Base-by-base conservation (phyloP, 2,329 filamentous ascomycete species). In the Dactylellina cionopaga region DNA sequence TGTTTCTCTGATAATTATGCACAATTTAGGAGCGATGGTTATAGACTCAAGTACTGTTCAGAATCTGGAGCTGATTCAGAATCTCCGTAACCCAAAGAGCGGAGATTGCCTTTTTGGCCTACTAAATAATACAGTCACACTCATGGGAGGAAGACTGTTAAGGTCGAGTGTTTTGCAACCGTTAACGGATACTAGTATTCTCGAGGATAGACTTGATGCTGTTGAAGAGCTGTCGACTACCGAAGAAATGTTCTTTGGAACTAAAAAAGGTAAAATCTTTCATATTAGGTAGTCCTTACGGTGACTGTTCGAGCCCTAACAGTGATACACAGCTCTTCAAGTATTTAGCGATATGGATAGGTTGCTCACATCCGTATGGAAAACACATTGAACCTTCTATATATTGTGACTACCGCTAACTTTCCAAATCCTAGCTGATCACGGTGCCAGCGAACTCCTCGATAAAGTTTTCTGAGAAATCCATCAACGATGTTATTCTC, bases 21-120 rank as follows among this genome's bases (percentile, higher is more conserved):
- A 33, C 44, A 24, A n/a, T 13, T 19, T 96, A 78, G 91, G 94
- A 22, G 91, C 92, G 0, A 96, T 98, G 93, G 92, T 96, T 86
- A 96, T 98, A 76, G 94, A 97, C 77, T 85, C 95, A 1, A 90
- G 92, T 0, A 96, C 93, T 0, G 92, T 97, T 25, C 86, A 89
- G 35, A 92, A 92, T 0, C 83, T 99, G 2, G 95, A 99, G 79
- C 84, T 99, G 4, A 90, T 98, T 24, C 92, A 96, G 77, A 99
- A 97, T 75, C 78, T 93, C 0, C 88, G 91, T 10, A 88, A 90
- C 75, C 78, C 88, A 0, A 92, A 90, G 75, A 96, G 92, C 0
- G 91, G 88, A 74, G 87, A 94, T 37, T 94, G 90, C 75, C 82
- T 99, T 0, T 94, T 93, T 74, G 93, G 93, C 0, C 80, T 98